Evolutionary conservation across 2,329 filamentous ascomycete genomes (phyloP).

Genomic region (Aplosporella prunicola): DNA sequence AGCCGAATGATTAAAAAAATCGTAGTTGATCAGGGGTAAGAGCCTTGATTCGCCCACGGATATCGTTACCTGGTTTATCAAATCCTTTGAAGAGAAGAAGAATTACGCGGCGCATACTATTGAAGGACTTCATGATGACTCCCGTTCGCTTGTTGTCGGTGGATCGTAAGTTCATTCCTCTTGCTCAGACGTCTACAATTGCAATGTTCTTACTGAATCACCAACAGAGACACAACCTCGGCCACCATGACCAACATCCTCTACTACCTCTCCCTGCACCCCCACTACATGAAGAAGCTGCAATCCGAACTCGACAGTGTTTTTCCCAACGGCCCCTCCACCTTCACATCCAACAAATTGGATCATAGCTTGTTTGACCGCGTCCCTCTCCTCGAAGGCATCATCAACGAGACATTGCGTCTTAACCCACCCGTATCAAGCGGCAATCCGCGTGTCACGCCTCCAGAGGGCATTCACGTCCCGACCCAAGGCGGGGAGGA

Average conservation of each 20-base stretch:
- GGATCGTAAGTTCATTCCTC: conserved; percentile 4
- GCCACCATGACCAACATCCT: conserved; percentile 33
- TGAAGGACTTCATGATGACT: conserved; percentile 4
- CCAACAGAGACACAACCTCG: conserved; percentile 33
- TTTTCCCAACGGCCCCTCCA: conserved; percentile 29
- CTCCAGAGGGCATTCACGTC: conserved; percentile 28
- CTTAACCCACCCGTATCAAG: conserved; percentile 32
- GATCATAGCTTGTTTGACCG: conserved; percentile 22
- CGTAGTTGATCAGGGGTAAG: background rate
- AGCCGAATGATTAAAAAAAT: background rate
- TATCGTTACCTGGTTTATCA: conserved; percentile 3
- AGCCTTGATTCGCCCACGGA: background rate
- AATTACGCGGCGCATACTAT: conserved; percentile 1
- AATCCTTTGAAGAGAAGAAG: conserved; percentile 5
- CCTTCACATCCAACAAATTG: conserved; percentile 5
- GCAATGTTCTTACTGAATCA: no score
- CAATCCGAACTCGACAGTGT: conserved; percentile 26
- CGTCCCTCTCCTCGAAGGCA: conserved; percentile 28
- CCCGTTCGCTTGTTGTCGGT: conserved; percentile 3
- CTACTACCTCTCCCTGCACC: conserved; percentile 37
- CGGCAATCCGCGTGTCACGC: conserved; percentile 28
- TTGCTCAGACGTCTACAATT: no score
- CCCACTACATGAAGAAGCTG: conserved; percentile 23
- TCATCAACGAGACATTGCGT: conserved; percentile 33
- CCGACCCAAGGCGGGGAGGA: conserved; percentile 13